A percentile compares a stretch with the other conserved stretches of the same genome.
Conservation (phyloP, 2,329 filamentous ascomycete genomes). For the Nectriaceae sp. region DNA sequence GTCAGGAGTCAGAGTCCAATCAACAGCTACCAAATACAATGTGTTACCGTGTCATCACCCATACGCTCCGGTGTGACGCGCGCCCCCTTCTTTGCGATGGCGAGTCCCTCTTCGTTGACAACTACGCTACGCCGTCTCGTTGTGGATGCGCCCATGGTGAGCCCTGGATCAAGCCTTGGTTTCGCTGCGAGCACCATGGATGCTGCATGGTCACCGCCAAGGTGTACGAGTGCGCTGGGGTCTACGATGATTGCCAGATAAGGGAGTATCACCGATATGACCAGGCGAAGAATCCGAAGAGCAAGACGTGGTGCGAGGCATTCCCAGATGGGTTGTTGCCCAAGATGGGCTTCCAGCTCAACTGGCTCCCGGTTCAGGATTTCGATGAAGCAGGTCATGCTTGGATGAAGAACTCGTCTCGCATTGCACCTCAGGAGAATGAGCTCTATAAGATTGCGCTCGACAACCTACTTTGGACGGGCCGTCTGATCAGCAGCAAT, state of each 20-base stretch:
- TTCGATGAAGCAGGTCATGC: too few relatives aligned
- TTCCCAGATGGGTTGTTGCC: too few relatives aligned
- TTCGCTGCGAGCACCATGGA: slow-evolving; percentile 26
- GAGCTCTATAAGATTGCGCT: background rate
- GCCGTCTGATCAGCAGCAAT: background rate
- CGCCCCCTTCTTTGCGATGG: slow-evolving; percentile 30
- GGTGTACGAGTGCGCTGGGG: slow-evolving; percentile 16
- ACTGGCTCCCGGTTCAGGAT: too few relatives aligned
- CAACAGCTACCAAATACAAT: too few relatives aligned
- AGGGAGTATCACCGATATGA: slow-evolving; percentile 19
- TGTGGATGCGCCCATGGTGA: slow-evolving; percentile 23
- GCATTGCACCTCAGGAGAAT: background rate
- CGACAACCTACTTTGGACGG: background rate
- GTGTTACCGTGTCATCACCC: slow-evolving; percentile 28
- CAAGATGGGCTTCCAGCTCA: too few relatives aligned
- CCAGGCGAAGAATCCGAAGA: slow-evolving; percentile 3
- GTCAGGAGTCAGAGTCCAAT: too few relatives aligned
- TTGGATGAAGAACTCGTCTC: background rate
- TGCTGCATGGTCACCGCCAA: slow-evolving; percentile 26
- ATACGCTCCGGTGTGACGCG: slow-evolving; percentile 31
- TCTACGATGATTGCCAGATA: slow-evolving; percentile 9
- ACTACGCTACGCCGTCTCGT: slow-evolving; percentile 19
- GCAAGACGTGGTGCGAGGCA: background rate
- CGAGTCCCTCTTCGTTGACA: slow-evolving; percentile 19
- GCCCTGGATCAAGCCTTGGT: slow-evolving; percentile 1